phyloP scores from a whole-genome alignment of 495 filamentous ascomycete species.

The Thermothielavioides terrestris region DNA sequence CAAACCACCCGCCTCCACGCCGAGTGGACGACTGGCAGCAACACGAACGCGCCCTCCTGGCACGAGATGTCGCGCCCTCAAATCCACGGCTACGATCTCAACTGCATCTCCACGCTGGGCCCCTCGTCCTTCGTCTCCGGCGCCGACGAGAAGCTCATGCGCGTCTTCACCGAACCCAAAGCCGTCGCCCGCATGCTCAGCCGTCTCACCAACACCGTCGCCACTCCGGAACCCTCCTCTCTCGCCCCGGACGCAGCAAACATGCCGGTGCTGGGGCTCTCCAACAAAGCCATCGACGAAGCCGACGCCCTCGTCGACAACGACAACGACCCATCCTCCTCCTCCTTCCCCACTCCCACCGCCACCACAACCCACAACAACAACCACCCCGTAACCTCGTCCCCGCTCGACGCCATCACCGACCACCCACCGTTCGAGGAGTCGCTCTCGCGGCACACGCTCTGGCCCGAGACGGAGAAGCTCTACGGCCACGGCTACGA shows the following conservation, averaged over 20 bases:
- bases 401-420: constrained; percentile 41
- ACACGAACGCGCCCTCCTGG: constrained; percentile 50
- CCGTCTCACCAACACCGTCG: constrained; percentile 53
- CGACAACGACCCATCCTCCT: constrained; percentile 27
- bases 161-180: constrained; percentile 87
- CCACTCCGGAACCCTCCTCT: constrained; percentile 26
- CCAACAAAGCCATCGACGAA: constrained; percentile 96
- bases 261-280: constrained; percentile 89
- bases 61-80: constrained; percentile 94
- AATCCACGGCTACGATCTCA: constrained; percentile 97
- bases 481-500: constrained; percentile 99
- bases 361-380: constrained; percentile 1
- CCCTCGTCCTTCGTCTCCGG: constrained; percentile 75
- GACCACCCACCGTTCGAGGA: constrained; percentile 84
- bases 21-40: constrained; percentile 52
- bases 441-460: constrained; percentile 74
- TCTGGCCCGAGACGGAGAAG: constrained; percentile 96
- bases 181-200: constrained; percentile 67
- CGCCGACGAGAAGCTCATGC: constrained; percentile 95
- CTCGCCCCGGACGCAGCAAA: constrained; percentile 83
- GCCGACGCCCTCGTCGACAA: constrained; percentile 57
- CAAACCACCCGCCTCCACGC: constrained; percentile 92
- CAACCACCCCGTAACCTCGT: constrained; percentile 32
- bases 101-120: constrained; percentile 74
- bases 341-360: constrained; percentile 27